Conservation (phyloP, 1,284 basidiomycete species). For the Vanrija humicola region DNA sequence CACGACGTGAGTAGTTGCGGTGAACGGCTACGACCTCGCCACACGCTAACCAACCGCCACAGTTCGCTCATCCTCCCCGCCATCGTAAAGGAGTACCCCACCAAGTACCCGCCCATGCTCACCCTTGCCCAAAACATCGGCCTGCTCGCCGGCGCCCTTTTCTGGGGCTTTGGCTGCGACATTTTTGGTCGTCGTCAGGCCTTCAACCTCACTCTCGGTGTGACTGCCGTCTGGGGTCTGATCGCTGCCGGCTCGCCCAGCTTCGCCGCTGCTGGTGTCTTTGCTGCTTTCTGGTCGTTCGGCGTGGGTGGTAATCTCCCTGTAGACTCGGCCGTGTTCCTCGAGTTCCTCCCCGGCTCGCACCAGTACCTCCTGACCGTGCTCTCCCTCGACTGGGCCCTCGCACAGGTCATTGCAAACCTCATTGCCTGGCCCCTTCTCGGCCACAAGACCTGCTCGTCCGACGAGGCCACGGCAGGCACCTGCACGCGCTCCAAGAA, state of each 20-base stretch:
- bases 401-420: conserved; percentile 50
- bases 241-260: conserved; percentile 54
- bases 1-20: conserved; percentile 12
- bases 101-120: conserved; percentile 21
- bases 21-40: no score
- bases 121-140: conserved; percentile 38
- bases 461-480: no score
- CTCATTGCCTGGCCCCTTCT: conserved; percentile 34
- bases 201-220: conserved; percentile 60
- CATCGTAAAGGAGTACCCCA: conserved; percentile 52
- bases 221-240: conserved; percentile 60
- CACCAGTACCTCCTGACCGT: conserved; percentile 59
- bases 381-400: conserved; percentile 62
- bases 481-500: conserved; percentile 28
- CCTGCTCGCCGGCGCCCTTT: conserved; percentile 37
- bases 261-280: conserved; percentile 57
- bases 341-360: conserved; percentile 58
- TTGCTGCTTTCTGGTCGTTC: conserved; percentile 59
- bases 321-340: conserved; percentile 58
- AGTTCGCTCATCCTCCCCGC: conserved; percentile 35
- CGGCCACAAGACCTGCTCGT: conserved; percentile 26
- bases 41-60: no score
- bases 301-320: conserved; percentile 60
- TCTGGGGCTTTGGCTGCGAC: conserved; percentile 55
- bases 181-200: conserved; percentile 53